Evolutionary conservation across 225 moss, liverwort and hornwort species (phyloP).

Genomic region (Antitrichia curtipendula): DNA sequence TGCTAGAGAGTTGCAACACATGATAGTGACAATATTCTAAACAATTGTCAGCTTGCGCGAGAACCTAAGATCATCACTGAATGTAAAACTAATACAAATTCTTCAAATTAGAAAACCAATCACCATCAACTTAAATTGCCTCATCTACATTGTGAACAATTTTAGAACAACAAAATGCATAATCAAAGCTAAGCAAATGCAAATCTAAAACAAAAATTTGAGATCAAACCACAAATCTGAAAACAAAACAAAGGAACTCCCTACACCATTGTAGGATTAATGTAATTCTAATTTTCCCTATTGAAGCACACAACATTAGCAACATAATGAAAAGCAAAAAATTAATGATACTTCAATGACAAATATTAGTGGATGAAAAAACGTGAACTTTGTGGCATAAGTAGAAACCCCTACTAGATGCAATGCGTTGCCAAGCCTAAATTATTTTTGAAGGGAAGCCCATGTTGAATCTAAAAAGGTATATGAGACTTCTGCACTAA

Average conservation of each 20-base stretch:
- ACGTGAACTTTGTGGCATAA: neutral
- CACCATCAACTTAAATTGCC: neutral
- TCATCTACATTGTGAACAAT: neutral
- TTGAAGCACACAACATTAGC: rapidly evolving
- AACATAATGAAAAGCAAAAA: neutral
- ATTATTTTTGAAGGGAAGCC: neutral
- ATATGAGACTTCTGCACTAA: neutral
- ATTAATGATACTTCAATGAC: neutral
- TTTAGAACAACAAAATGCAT: neutral
- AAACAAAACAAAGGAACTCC: neutral
- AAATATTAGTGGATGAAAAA: neutral
- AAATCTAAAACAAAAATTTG: neutral
- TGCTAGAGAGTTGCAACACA: rapidly evolving
- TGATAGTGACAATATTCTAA: neutral
- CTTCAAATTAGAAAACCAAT: neutral
- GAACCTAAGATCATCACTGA: neutral
- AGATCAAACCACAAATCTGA: neutral
- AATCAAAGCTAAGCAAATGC: rapidly evolving
- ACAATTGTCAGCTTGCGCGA: neutral
- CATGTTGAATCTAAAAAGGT: neutral
- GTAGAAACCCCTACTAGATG: neutral
- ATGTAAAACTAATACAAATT: neutral
- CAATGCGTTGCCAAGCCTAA: neutral
- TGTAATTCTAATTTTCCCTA: neutral
- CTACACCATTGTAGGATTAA: neutral